Evolutionary conservation across 2,329 filamentous ascomycete genomes (phyloP), one percentile per base, ranked within the genome.

Genomic region (Diaporthe nobilis): DNA sequence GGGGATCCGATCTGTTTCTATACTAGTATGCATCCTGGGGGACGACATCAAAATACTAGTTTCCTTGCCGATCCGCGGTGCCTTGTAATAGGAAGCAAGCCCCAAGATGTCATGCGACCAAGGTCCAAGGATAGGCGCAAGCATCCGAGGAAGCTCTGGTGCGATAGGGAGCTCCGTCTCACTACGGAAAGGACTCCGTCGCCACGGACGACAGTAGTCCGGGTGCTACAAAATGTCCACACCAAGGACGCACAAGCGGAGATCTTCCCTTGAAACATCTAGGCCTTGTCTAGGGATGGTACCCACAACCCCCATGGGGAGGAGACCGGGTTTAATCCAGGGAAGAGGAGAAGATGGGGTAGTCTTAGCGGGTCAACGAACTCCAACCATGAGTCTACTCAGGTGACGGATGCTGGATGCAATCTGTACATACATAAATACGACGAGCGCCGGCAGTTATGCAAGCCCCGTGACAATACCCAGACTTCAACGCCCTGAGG

Each of bases 381-480:
- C 51, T 55, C 51, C 51, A 55, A 55, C 51, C 9, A 31, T 13
- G 53, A 12, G 1, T 55, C 53, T 28, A 13, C 53, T 55, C 53
- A 55, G 53, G 15, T 55, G 53, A 28, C 25, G 25, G 9, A 25
- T 31, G 25, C 53, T 55, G 53, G 25, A 55, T 55, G 25, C 53
- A 55, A 25, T 55, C 53, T 31, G n/a, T 55, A 17, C 13, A 55
- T 55, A 55, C 53, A 31, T 55, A 55, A 55, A 55, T 55, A 55
- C n/a, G 25, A 31, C 53, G 12, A 31, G n/a, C 25, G n/a, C 53
- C 53, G 4, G 53, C 53, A 31, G 51, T 22, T 20, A 15, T 31
- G 10, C 53, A 55, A 55, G 12, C 53, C n/a, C 53, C 20, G 2
- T n/a, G 13, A 8, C 6, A 31, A 31, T 55, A 15, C 7, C 5